Evolutionary conservation across 1,284 basidiomycete genomes (phyloP).

Genomic region (Wallemia hederae): DNA sequence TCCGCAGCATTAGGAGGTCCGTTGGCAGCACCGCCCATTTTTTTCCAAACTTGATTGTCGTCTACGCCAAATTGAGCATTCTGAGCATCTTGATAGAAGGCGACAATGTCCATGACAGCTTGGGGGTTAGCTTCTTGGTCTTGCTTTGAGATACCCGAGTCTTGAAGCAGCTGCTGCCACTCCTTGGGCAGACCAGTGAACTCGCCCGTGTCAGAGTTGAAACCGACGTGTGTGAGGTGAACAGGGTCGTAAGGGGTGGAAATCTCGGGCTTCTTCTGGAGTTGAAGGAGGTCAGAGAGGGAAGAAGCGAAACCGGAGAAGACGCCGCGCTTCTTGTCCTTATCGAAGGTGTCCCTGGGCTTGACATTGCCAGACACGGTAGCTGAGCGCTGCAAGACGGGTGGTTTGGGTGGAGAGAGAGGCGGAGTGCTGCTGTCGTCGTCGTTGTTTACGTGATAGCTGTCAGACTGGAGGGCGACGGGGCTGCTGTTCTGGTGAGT

Average conservation of each 20-base stretch:
- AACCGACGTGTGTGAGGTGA: constrained; percentile 95
- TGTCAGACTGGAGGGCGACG: too few relatives aligned
- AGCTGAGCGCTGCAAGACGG: not conserved
- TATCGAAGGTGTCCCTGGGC: not conserved
- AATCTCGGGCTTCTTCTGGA: constrained; percentile 65
- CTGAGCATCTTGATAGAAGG: constrained; percentile 61
- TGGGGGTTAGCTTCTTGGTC: constrained; percentile 97
- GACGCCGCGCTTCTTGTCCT: not conserved
- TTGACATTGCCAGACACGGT: not conserved
- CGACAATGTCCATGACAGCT: constrained; percentile 94
- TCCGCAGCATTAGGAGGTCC: not conserved
- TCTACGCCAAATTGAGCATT: constrained; percentile 11
- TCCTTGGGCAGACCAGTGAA: constrained; percentile 75
- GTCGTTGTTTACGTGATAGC: not conserved
- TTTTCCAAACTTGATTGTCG: constrained; percentile 42
- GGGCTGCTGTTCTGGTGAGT: not conserved
- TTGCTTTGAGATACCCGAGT: constrained; percentile 72
- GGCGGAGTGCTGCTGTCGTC: not conserved
- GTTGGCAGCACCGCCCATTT: constrained; percentile 22
- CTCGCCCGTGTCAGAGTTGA: constrained; percentile 94
- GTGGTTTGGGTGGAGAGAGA: not conserved
- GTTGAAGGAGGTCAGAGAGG: constrained; percentile 35
- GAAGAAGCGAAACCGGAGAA: constrained; percentile 1
- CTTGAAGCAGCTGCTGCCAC: constrained; percentile 92
- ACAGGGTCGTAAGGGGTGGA: constrained; percentile 96